These are phyloP conservation scores for Bacidia gigantensis DNA, from an alignment of 495 filamentous ascomycete genomes.

Conservation along the genomic window DNA sequence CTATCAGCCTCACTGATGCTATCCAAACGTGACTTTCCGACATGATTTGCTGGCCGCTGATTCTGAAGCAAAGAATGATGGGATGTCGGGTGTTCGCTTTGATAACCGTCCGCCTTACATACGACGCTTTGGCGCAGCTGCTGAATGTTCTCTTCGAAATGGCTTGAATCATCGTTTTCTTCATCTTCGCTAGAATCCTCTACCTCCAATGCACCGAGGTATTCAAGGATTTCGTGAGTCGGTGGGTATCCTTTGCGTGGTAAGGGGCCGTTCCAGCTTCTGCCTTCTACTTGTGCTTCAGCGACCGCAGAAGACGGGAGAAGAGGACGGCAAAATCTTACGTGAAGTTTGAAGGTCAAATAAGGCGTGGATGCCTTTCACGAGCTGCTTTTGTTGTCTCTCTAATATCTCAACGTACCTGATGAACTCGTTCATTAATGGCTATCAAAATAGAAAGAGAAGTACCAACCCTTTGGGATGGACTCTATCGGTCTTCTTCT, in stretches of 20 bases:
- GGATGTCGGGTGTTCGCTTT: slow-evolving; percentile 28
- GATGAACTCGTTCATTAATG: background rate
- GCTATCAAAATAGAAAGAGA: background rate
- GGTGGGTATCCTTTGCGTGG: slow-evolving; percentile 47
- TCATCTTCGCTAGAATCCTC: slow-evolving; percentile 32
- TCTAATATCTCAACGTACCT: slow-evolving; percentile 64
- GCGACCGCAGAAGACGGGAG: too few relatives aligned
- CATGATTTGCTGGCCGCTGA: slow-evolving; percentile 7
- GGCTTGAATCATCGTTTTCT: slow-evolving; percentile 44
- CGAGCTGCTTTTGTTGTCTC: slow-evolving; percentile 51
- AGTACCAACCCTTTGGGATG: slow-evolving; percentile 47
- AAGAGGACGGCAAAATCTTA: too few relatives aligned
- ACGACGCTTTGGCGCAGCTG: slow-evolving; percentile 41
- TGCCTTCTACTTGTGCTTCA: slow-evolving; percentile 31
- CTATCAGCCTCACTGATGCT: background rate
- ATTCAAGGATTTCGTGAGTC: slow-evolving; percentile 50
- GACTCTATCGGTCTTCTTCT: slow-evolving; percentile 48
- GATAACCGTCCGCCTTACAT: slow-evolving; percentile 32
- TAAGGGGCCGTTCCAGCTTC: slow-evolving; percentile 41
- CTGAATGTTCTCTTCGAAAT: slow-evolving; percentile 41
- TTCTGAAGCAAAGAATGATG: slow-evolving; percentile 1
- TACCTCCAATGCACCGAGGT: slow-evolving; percentile 40
- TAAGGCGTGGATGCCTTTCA: slow-evolving; percentile 46
- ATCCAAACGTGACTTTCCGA: slow-evolving; percentile 1
- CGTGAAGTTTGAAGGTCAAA: slow-evolving; percentile 44